Evolutionary conservation across 1,284 basidiomycete genomes (phyloP).

Genomic region (Exobasidium rhododendri): DNA sequence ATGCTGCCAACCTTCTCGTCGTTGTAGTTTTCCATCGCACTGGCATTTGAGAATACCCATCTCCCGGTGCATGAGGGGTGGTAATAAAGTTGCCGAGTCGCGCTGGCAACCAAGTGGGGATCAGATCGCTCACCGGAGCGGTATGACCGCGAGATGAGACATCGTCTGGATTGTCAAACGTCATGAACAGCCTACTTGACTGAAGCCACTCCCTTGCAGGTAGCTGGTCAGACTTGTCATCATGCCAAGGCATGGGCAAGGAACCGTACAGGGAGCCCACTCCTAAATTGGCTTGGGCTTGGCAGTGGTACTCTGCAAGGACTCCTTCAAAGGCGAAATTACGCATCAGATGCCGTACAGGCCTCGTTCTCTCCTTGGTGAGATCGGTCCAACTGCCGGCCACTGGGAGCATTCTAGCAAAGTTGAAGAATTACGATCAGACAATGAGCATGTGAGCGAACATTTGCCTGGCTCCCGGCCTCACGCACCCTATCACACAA

Average conservation of each 20-base stretch:
- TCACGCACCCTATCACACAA: too few species aligned
- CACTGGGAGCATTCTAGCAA: not conserved
- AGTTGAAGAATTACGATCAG: too few species aligned
- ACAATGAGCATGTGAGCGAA: too few species aligned
- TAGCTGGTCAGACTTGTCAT: not conserved
- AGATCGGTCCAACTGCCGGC: not conserved
- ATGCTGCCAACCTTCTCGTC: not conserved
- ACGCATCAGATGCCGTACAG: conserved; percentile 1
- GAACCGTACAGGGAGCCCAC: not conserved
- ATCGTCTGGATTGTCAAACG: not conserved
- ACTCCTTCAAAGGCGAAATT: not conserved
- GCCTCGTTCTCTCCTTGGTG: not conserved
- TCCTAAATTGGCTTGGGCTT: not conserved
- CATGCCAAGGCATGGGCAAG: not conserved
- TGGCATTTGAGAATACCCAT: not conserved
- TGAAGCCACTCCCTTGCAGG: not conserved
- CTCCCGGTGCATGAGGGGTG: not conserved
- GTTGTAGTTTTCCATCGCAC: not conserved
- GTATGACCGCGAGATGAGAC: not conserved
- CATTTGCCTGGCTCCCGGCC: too few species aligned
- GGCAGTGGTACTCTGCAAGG: not conserved
- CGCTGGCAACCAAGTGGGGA: conserved; percentile 1
- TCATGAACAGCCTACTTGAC: not conserved
- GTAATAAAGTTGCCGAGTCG: not conserved
- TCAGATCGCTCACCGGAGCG: not conserved